These are phyloP conservation scores for Paraurostyla sp. DNA, from an alignment of 73 alveolate species.

Conservation along the genomic window DNA sequence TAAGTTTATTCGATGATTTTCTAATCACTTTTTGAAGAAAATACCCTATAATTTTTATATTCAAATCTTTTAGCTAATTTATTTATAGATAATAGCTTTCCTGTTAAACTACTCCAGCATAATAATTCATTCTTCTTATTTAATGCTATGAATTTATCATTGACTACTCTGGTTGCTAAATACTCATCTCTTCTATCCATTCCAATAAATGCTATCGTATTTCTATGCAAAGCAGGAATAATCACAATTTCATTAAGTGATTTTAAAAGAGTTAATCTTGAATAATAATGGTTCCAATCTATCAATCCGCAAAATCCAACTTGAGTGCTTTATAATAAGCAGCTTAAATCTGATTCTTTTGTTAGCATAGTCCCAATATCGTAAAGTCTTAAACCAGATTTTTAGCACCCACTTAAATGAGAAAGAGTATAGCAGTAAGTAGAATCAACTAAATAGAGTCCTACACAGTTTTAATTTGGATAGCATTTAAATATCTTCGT, in stretches of 20 bases:
- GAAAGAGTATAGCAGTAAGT: constrained; percentile 5
- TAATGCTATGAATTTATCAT: constrained; percentile 38
- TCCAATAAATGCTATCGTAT: constrained; percentile 45
- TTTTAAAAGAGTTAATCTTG: constrained; percentile 10
- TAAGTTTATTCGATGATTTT: not conserved
- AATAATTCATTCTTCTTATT: not conserved
- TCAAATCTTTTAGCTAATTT: not conserved
- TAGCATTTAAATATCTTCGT: not conserved
- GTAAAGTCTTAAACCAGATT: constrained; percentile 48
- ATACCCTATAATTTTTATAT: not conserved
- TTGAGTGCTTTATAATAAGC: constrained; percentile 6
- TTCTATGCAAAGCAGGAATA: constrained; percentile 58
- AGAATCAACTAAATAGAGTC: not conserved
- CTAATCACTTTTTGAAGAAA: not conserved
- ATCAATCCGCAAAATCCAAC: not conserved
- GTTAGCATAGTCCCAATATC: not conserved
- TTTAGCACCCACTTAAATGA: constrained; percentile 3
- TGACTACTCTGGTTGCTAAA: constrained; percentile 10
- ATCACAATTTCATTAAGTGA: not conserved
- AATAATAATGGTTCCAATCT: not conserved
- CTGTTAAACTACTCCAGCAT: constrained; percentile 42
- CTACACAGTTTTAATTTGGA: not conserved
- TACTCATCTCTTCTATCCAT: not conserved
- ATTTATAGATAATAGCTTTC: not conserved
- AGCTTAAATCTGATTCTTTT: not conserved